Evolutionary conservation across 2,329 filamentous ascomycete species (phyloP).

Genomic region (Claviceps digitariae): DNA sequence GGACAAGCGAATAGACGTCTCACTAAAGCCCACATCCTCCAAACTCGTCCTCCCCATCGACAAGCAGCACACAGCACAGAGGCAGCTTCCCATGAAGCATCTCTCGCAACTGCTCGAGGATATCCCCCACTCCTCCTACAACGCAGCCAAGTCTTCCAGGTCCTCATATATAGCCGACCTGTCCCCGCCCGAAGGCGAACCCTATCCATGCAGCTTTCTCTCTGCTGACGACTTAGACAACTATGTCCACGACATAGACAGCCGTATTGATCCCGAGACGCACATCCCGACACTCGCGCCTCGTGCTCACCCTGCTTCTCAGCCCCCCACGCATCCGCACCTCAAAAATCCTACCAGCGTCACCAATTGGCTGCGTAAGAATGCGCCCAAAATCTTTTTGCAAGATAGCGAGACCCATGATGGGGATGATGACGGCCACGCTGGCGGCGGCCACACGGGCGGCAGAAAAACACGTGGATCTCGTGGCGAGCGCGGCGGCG

Average conservation of each 20-base stretch:
- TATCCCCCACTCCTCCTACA: slow-evolving; percentile 37
- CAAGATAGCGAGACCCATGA: slow-evolving; percentile 46
- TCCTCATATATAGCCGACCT: slow-evolving; percentile 41
- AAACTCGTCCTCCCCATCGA: slow-evolving; percentile 21
- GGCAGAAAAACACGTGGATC: slow-evolving; percentile 19
- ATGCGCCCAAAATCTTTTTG: slow-evolving; percentile 73
- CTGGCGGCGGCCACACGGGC: slow-evolving; percentile 12
- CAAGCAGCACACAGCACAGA: slow-evolving; percentile 23
- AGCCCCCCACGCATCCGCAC: slow-evolving; percentile 25
- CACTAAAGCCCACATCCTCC: slow-evolving; percentile 28
- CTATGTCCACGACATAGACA: slow-evolving; percentile 55
- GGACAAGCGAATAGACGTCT: slow-evolving; percentile 61
- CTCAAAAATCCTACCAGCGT: slow-evolving; percentile 73
- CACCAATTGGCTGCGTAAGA: slow-evolving; percentile 85
- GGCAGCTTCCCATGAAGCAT: slow-evolving; percentile 31
- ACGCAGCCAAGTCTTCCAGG: slow-evolving; percentile 47
- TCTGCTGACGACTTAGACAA: slow-evolving; percentile 59
- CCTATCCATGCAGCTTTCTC: slow-evolving; percentile 52
- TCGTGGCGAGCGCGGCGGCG: slow-evolving; percentile 17
- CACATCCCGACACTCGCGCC: slow-evolving; percentile 38
- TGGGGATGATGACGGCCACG: slow-evolving; percentile 26
- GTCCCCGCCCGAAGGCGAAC: slow-evolving; percentile 34
- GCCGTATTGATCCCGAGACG: slow-evolving; percentile 28
- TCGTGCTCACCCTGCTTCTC: slow-evolving; percentile 24
- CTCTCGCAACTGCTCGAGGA: slow-evolving; percentile 36